Base-by-base conservation (phyloP, 202 grass and related monocot genomes). In the Eragrostis tef region DNA sequence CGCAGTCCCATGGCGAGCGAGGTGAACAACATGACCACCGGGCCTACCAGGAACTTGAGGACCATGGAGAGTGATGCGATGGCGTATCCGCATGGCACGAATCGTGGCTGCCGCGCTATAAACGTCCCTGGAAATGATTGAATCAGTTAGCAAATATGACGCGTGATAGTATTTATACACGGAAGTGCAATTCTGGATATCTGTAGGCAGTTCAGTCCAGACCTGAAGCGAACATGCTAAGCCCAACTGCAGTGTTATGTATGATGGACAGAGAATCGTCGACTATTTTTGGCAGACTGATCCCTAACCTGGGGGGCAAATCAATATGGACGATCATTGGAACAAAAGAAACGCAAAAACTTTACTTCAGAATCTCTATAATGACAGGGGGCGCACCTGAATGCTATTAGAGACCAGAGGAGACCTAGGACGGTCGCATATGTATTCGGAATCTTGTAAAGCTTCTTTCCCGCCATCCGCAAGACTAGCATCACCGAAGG, bases 201-300 rank as follows among this genome's bases (percentile, higher is more conserved):
- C 29, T 31, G 29, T 31, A 31, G 3, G 29, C 29, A 31, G 29
- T 31, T 31, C 29, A 31, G 3, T 31, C 16, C 64, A 14, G 64
- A 97, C 94, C 94, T 58, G 89, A 88, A 26, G 87, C 74, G 81
- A 97, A 97, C 92, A 91, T 97, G 92, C 90, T 92, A 34, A 97
- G 84, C 13, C 94, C 94, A 49, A 91, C 72, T 1, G 94, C 89
- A 0, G 94, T 92, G 1, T 68, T 89, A 34, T 89, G 78, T 43
- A 97, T 81, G 29, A 83, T 89, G 53, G 75, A 85, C 50, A 94
- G 79, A 0, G 89, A 94, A 64, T 91, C 67, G 61, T 87, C 67
- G 7, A 94, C 60, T 7, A 97, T 97, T 45, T 73, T 86, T 7
- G 92, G 94, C 91, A 97, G 75, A 69, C 85, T 89, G 76, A 94